Conservation (phyloP, 179 eudicot genomes). For the Actinidia polygama region DNA sequence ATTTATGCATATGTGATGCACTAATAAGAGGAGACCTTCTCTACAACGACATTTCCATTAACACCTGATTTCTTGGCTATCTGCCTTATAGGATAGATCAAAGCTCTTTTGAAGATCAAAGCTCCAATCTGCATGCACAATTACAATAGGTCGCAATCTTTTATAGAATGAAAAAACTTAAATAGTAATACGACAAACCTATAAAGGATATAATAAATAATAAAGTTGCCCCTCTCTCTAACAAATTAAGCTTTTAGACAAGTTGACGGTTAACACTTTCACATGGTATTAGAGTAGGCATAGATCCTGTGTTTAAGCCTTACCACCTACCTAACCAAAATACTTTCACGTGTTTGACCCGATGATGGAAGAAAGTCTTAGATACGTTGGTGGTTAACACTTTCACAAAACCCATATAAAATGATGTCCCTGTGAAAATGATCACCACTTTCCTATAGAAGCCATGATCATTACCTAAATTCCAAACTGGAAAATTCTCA, state of each 20-base stretch:
- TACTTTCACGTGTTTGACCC: no score
- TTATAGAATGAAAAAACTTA: neutral
- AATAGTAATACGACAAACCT: neutral
- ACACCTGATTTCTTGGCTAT: conserved; percentile 73
- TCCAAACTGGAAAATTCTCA: neutral
- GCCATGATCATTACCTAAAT: neutral
- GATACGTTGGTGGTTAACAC: no score
- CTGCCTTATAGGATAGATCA: conserved; percentile 59
- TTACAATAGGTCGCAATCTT: neutral
- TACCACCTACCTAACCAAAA: no score
- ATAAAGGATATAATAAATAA: no score
- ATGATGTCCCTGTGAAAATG: neutral
- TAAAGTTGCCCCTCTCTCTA: no score
- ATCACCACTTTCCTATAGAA: neutral
- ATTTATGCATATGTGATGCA: neutral
- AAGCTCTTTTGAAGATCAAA: conserved; percentile 62
- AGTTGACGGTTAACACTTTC: no score
- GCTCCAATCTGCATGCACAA: conserved; percentile 67
- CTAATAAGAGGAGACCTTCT: conserved; percentile 43
- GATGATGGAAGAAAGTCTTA: no score
- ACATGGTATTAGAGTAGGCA: no score
- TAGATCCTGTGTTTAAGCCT: no score
- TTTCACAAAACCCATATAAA: neutral
- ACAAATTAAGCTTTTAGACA: no score
- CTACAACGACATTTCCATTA: conserved; percentile 55